These are phyloP conservation scores for Albifimbria verrucaria DNA, from an alignment of 2,329 filamentous ascomycete genomes.

Conservation along the genomic window DNA sequence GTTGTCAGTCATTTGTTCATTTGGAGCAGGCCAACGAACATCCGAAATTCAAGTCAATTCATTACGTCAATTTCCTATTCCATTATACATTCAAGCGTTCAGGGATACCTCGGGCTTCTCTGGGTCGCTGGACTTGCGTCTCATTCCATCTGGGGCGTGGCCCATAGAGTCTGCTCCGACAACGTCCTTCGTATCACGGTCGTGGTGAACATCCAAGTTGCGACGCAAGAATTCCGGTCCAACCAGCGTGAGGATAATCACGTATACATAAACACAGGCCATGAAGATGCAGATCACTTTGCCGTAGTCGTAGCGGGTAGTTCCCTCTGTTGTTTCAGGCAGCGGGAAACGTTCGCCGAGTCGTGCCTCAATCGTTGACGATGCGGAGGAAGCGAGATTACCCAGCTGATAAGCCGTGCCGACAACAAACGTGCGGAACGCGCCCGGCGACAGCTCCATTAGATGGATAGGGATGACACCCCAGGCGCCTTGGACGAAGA, in stretches of 20 bases:
- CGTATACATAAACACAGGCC: slow-evolving; percentile 70
- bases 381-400: slow-evolving; percentile 67
- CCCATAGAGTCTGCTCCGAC: slow-evolving; percentile 35
- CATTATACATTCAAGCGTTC: neutral
- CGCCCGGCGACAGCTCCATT: slow-evolving; percentile 71
- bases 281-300: slow-evolving; percentile 90
- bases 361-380: slow-evolving; percentile 71
- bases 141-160: slow-evolving; percentile 5
- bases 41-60: neutral
- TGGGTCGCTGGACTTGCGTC: slow-evolving; percentile 7
- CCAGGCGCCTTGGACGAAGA: slow-evolving; percentile 76
- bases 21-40: neutral
- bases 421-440: slow-evolving; percentile 71
- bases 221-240: slow-evolving; percentile 54
- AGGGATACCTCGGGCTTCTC: slow-evolving; percentile 10
- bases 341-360: slow-evolving; percentile 75
- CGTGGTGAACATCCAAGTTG: slow-evolving; percentile 48
- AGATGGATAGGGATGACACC: slow-evolving; percentile 74
- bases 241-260: slow-evolving; percentile 59
- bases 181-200: slow-evolving; percentile 44
- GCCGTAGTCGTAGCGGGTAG: slow-evolving; percentile 67
- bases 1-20: neutral
- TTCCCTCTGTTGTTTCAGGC: slow-evolving; percentile 45
- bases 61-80: neutral
- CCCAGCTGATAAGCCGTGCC: slow-evolving; percentile 75